Evolutionary conservation across 306 rosid genomes (phyloP), one percentile per base, ranked within the genome.

Genomic region (Vicia sativa): DNA sequence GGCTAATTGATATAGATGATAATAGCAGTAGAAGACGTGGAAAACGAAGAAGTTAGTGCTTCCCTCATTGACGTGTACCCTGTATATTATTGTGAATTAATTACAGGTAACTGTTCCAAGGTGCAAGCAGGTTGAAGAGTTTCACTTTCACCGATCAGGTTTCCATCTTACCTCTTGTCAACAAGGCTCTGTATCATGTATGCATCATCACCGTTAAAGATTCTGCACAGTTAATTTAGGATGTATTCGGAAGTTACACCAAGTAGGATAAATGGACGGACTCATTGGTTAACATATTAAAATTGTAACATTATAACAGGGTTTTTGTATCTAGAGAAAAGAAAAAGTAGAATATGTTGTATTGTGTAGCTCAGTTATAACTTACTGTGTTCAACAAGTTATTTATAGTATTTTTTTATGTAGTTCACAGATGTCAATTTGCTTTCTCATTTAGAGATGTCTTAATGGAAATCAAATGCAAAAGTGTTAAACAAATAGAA

Each of bases 1-100:
- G 85, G 81, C 95, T 93, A 46, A 85, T 88, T 68, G 99, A 93
- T 74, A 63, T 88, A 53, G 95, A 88, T 80, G 16, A 29, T 21
- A 52, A 19, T 55, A 55, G 62, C 9, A 64, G 72, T 0, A 75
- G 90, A 49, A 81, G 83, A 76, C 95, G 82, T 44, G 90, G 92
- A 69, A 93, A 88, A 79, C 73, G 90, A 85, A 90, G 82, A 86
- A 68, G 83, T 39, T 91, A 85, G 79, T 44, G 18, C 75, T 67
- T 66, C 76, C 75, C 62, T 68, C 58, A 41, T 37, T 37, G 74
- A 54, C 77, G 38, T 53, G 67, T 71, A 54, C 13, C 46, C 35
- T 9, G 48, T 53, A 65, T 18, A 43, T 48, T 70, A 2, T 74
- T 77, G 67, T 74, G 64, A 46, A 80, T 43, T 56, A 49, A 31